Evolutionary conservation across 2,329 filamentous ascomycete genomes (phyloP), one percentile per base, ranked within the genome.

Genomic region (Rhytidhysteron rufulum): DNA sequence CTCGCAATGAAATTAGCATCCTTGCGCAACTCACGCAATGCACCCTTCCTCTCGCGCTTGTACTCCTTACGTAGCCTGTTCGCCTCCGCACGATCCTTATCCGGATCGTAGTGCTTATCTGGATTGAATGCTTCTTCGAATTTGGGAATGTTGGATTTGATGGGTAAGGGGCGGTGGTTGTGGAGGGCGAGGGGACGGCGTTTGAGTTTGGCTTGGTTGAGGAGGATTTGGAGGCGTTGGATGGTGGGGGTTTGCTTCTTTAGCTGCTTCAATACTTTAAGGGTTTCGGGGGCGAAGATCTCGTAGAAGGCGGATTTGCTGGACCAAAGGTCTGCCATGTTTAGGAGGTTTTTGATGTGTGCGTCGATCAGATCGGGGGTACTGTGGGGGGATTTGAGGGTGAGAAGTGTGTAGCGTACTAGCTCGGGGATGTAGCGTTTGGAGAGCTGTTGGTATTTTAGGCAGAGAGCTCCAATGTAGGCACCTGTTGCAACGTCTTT

Each of bases 111-210:
- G 77, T 97, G 93, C 71, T 89, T 91, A 71, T 86, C 82, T 3
- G 93, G 93, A 65, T 95, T 93, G 78, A 89, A 98, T 42, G 80
- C 78, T 63, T 96, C 91, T 70, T 97, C 93, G 70, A 97, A 98
- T 67, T 95, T 95, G 67, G 93, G 93, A 34, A 96, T 82, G 43
- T 80, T 83, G 6, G 82, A 83, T 66, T 91, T 90, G 72, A 97
- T 95, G 17, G 93, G 84, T 3, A 95, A 77, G 0, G 90, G 88
- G 1, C 79, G 78, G 73, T 98, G 93, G 67, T 93, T 79, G 70
- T 98, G 93, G 3, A 98, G 80, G 55, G 88, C 79, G 21, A 97
- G 80, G 2, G 89, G 88, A 7, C 86, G 82, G 29, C 90, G 88
- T 31, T 75, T 68, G 16, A 85, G 73, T 31, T 74, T 77, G 1